These are phyloP conservation scores for Cylindrotheca fusiformis DNA, from an alignment of 108 stramenopile species.

Conservation along the genomic window DNA sequence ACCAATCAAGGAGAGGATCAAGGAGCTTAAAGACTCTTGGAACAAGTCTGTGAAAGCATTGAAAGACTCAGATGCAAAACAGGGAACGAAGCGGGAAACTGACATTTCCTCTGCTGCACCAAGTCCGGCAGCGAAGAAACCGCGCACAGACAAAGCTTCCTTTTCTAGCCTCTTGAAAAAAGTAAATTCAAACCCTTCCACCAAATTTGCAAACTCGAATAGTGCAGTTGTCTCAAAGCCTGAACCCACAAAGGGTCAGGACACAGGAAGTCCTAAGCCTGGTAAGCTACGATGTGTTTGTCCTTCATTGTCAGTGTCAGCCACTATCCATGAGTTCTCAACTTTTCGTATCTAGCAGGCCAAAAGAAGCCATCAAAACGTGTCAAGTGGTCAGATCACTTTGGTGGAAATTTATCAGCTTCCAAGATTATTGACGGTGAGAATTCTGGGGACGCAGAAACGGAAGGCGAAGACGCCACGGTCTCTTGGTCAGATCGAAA, in stretches of 20 bases:
- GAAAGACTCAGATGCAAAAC: slow-evolving; percentile 21
- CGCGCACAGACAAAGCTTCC: slow-evolving; percentile 28
- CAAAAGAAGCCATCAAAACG: slow-evolving; percentile 34
- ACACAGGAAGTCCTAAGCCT: neutral
- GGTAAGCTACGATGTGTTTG: neutral
- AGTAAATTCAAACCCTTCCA: slow-evolving; percentile 23
- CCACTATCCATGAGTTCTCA: neutral
- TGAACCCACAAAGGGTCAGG: neutral
- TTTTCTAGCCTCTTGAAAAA: slow-evolving; percentile 68
- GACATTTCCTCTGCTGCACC: slow-evolving; percentile 4
- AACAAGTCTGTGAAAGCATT: slow-evolving; percentile 75
- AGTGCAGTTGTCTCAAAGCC: neutral
- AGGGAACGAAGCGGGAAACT: slow-evolving; percentile 12
- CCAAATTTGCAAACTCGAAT: neutral
- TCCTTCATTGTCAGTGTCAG: neutral
- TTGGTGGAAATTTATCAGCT: slow-evolving; percentile 54
- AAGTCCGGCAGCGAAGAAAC: slow-evolving; percentile 24
- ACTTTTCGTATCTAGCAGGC: neutral
- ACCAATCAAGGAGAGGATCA: slow-evolving; percentile 63
- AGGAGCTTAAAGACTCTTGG: slow-evolving; percentile 70
- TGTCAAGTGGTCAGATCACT: slow-evolving; percentile 80
- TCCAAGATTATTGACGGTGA: slow-evolving; percentile 30
- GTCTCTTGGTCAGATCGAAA: slow-evolving; percentile 62
- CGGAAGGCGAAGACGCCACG: slow-evolving; percentile 4
- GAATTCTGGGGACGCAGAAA: slow-evolving; percentile 20